These are phyloP conservation scores for Crepidotus variabilis DNA, from an alignment of 768 basidiomycete genomes.

Conservation along the genomic window DNA sequence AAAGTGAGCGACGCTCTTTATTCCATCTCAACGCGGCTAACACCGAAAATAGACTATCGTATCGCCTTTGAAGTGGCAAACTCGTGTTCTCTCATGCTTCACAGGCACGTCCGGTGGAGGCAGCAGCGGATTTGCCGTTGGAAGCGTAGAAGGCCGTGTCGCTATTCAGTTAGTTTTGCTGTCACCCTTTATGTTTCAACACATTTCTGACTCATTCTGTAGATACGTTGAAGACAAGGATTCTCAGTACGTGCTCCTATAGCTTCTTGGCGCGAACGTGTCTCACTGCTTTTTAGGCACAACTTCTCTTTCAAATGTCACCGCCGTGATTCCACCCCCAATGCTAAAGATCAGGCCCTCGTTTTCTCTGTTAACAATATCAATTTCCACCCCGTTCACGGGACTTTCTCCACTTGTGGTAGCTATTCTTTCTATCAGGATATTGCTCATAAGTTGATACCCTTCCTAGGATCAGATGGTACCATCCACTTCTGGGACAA, in stretches of 20 bases:
- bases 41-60: slow-evolving; percentile 52
- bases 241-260: slow-evolving; percentile 40
- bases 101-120: slow-evolving; percentile 42
- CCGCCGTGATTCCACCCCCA: slow-evolving; percentile 54
- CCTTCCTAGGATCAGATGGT: slow-evolving; percentile 65
- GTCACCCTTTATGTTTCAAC: background rate
- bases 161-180: slow-evolving; percentile 80
- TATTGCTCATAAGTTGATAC: background rate
- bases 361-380: slow-evolving; percentile 87
- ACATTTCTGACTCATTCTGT: slow-evolving; percentile 4
- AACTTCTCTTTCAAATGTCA: slow-evolving; percentile 92
- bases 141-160: slow-evolving; percentile 87
- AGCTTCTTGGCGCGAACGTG: background rate
- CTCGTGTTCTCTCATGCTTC: slow-evolving; percentile 81
- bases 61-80: slow-evolving; percentile 94
- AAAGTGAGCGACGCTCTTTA: slow-evolving; percentile 46
- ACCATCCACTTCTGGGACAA: slow-evolving; percentile 95
- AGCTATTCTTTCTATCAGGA: slow-evolving; percentile 17
- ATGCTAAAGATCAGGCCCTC: slow-evolving; percentile 58
- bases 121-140: slow-evolving; percentile 74
- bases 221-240: slow-evolving; percentile 91
- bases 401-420: slow-evolving; percentile 84
- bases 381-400: slow-evolving; percentile 79
- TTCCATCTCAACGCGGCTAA: background rate
- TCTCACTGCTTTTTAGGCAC: slow-evolving; percentile 32